Percentiles rank a stretch among this genome's conserved stretches.
These are phyloP conservation scores for Penicillium nordicum DNA, from an alignment of 2,329 filamentous ascomycete genomes.

Conservation along the genomic window DNA sequence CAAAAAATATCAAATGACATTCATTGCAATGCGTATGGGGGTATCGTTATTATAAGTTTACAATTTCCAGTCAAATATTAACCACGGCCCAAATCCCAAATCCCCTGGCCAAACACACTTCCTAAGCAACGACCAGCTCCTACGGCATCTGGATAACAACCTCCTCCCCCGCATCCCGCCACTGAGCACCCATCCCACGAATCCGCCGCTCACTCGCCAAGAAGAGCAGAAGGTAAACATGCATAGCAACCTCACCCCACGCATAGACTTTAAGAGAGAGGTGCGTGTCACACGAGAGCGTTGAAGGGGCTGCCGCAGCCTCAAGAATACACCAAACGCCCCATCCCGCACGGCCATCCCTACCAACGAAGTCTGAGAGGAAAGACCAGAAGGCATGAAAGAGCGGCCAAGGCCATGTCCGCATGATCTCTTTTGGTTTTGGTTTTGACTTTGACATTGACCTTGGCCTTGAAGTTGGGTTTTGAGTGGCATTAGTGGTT, in stretches of 20 bases:
- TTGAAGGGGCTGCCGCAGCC: not conserved
- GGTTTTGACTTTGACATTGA: too few species aligned
- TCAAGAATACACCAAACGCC: constrained; percentile 44
- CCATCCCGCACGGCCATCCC: constrained; percentile 44
- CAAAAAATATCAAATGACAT: not conserved
- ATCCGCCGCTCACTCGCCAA: constrained; percentile 65
- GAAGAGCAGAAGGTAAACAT: constrained; percentile 73
- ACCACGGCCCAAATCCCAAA: not conserved
- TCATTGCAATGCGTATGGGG: not conserved
- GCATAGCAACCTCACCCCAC: constrained; percentile 70
- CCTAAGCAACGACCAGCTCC: not conserved
- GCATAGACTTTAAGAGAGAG: constrained; percentile 56
- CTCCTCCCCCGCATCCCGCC: constrained; percentile 63
- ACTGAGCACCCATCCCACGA: constrained; percentile 56
- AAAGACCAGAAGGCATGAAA: constrained; percentile 45
- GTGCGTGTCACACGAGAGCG: not conserved
- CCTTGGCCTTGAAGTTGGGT: not conserved
- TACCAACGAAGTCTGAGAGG: constrained; percentile 36
- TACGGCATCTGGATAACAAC: constrained; percentile 52
- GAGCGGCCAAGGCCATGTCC: constrained; percentile 30
- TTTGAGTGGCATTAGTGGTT: not conserved
- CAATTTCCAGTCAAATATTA: not conserved
- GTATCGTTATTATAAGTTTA: not conserved
- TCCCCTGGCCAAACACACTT: not conserved
- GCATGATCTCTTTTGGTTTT: constrained; percentile 23